Percentiles rank a stretch among this genome's conserved stretches.
phyloP scores from a whole-genome alignment of 495 filamentous ascomycete species.

The Neurospora sp. region DNA sequence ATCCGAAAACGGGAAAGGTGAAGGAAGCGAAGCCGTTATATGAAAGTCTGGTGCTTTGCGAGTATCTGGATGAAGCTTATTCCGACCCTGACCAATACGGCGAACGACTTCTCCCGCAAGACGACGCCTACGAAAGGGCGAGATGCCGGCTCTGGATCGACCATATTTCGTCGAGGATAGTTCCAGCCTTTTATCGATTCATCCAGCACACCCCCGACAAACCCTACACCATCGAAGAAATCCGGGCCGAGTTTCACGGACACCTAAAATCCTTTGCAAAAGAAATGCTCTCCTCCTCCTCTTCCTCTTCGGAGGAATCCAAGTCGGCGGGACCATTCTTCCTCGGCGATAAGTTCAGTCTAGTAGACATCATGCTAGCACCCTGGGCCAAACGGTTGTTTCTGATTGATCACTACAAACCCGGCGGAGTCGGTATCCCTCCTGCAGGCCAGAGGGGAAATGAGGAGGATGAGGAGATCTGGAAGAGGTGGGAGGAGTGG shows the following conservation, averaged over 20 bases:
- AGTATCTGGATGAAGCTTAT: conserved; percentile 62
- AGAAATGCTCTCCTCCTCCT: conserved; percentile 36
- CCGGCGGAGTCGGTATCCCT: conserved; percentile 48
- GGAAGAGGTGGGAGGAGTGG: conserved; percentile 55
- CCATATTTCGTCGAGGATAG: conserved; percentile 51
- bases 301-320: conserved; percentile 10
- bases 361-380: conserved; percentile 56
- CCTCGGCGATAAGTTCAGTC: conserved; percentile 40
- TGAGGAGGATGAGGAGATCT: conserved; percentile 35
- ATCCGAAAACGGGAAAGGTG: not conserved
- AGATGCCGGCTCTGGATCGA: conserved; percentile 58
- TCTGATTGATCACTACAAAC: conserved; percentile 62
- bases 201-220: conserved; percentile 51
- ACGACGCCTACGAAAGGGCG: conserved; percentile 46
- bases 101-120: conserved; percentile 41
- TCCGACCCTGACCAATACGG: conserved; percentile 14
- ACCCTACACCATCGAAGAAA: conserved; percentile 30
- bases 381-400: conserved; percentile 60
- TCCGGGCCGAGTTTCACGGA: conserved; percentile 37
- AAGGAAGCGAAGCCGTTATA: conserved; percentile 48
- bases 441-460: conserved; percentile 9
- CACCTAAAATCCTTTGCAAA: conserved; percentile 44
- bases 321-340: conserved; percentile 51
- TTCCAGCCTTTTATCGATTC: conserved; percentile 54
- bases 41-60: conserved; percentile 55